Evolutionary conservation across 331 rosid species (phyloP).

Genomic region (Acacia concinna): DNA sequence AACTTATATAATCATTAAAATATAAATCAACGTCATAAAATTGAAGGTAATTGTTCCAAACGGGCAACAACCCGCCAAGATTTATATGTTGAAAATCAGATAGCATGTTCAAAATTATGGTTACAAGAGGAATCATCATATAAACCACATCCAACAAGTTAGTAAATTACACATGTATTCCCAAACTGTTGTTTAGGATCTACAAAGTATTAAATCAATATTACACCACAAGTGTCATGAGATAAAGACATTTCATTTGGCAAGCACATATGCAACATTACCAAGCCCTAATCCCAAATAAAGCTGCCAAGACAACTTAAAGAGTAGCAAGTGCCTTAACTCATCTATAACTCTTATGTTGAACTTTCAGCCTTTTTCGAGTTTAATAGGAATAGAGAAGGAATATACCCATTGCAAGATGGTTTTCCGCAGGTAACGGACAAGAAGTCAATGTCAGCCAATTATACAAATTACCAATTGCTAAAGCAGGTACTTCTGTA

Average conservation of each 20-base stretch:
- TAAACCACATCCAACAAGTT: not conserved
- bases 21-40: not conserved
- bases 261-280: constrained; percentile 2
- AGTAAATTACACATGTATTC: not conserved
- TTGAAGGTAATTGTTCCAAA: not conserved
- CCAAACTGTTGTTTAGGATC: not conserved
- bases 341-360: not conserved
- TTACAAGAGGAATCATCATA: not conserved
- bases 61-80: not conserved
- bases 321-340: not conserved
- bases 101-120: constrained; percentile 11
- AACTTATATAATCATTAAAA: constrained; percentile 20
- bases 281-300: constrained; percentile 17
- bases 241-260: not conserved
- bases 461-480: constrained; percentile 21
- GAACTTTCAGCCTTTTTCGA: no score
- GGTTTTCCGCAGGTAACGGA: constrained; percentile 1
- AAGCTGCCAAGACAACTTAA: not conserved
- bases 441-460: not conserved
- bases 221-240: not conserved
- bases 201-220: not conserved
- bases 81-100: constrained; percentile 3
- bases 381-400: no score
- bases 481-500: not conserved
- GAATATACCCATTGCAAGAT: not conserved